Conservation (phyloP, 192 early-diverging fungal genomes). For the Backusella mclennaniae region DNA sequence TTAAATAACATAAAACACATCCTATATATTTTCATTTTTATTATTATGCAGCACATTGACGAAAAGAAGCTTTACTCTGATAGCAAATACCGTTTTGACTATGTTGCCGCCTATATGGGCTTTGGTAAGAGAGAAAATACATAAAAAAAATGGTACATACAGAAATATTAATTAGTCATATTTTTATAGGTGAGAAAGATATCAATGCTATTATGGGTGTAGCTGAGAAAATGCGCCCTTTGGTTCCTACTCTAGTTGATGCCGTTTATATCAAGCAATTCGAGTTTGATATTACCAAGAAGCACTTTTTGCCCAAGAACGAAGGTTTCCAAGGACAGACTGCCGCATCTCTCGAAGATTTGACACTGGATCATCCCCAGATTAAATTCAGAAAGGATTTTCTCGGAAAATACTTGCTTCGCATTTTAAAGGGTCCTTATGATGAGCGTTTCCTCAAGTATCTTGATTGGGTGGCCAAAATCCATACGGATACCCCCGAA, state of each 20-base stretch:
- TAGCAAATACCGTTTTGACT: conserved; percentile 70
- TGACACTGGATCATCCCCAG: conserved; percentile 58
- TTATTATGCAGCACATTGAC: conserved; percentile 59
- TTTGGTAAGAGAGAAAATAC: conserved; percentile 46
- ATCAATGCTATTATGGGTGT: conserved; percentile 68
- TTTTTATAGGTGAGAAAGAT: conserved; percentile 43
- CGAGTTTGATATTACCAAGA: conserved; percentile 74
- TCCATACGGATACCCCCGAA: conserved; percentile 70
- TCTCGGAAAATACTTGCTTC: conserved; percentile 66
- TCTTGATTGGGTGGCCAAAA: conserved; percentile 76
- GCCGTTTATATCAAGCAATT: conserved; percentile 74
- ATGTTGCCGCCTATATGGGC: conserved; percentile 69
- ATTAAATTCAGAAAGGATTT: conserved; percentile 80
- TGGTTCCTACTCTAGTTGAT: conserved; percentile 74
- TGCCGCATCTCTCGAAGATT: conserved; percentile 35
- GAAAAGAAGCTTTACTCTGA: conserved; percentile 69
- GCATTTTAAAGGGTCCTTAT: conserved; percentile 51
- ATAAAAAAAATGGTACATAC: not conserved
- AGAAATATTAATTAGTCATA: conserved; percentile 39
- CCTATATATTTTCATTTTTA: not conserved
- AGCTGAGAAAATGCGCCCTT: conserved; percentile 57
- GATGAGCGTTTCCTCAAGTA: conserved; percentile 64
- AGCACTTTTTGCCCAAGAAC: conserved; percentile 60
- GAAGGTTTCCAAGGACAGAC: conserved; percentile 55
- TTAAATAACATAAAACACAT: not conserved